phyloP scores from a whole-genome alignment of 768 basidiomycete genomes.

The Lactifluus pinguis region DNA sequence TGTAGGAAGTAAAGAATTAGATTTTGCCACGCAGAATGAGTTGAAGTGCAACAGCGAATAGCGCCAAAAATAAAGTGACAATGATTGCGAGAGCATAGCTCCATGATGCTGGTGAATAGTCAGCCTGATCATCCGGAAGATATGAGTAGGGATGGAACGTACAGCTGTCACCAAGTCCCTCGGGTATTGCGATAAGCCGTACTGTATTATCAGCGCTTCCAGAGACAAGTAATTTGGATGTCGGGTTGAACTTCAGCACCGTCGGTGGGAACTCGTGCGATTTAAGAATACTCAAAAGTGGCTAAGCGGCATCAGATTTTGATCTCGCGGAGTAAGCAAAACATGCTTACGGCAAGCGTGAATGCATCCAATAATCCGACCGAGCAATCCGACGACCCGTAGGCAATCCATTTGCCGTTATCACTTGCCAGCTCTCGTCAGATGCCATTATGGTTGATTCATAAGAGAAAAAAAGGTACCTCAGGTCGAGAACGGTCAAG shows the following conservation, averaged over 20 bases:
- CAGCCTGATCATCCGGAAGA: neutral
- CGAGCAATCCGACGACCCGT: slow-evolving; percentile 78
- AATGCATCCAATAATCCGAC: slow-evolving; percentile 77
- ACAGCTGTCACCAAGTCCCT: slow-evolving; percentile 32
- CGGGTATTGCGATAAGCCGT: slow-evolving; percentile 68
- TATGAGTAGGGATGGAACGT: neutral
- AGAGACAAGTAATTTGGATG: slow-evolving; percentile 70
- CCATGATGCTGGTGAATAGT: slow-evolving; percentile 24
- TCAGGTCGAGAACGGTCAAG: slow-evolving; percentile 82
- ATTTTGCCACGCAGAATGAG: slow-evolving; percentile 21
- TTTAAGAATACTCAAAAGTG: slow-evolving; percentile 77
- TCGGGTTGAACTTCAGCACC: slow-evolving; percentile 78
- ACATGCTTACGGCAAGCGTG: slow-evolving; percentile 52
- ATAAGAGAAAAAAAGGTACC: slow-evolving; percentile 37
- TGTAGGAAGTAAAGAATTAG: neutral
- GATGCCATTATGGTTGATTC: neutral
- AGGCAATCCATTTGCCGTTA: slow-evolving; percentile 76
- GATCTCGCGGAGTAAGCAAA: neutral
- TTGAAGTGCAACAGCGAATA: slow-evolving; percentile 36
- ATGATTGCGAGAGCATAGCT: slow-evolving; percentile 31
- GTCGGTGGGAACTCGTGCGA: slow-evolving; percentile 95
- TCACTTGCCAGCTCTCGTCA: slow-evolving; percentile 35
- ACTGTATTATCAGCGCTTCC: slow-evolving; percentile 88
- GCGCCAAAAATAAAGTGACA: slow-evolving; percentile 33
- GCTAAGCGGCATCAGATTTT: slow-evolving; percentile 37